These are phyloP conservation scores for Fusarium sp. DNA, from an alignment of 2,329 filamentous ascomycete species.

Conservation along the genomic window DNA sequence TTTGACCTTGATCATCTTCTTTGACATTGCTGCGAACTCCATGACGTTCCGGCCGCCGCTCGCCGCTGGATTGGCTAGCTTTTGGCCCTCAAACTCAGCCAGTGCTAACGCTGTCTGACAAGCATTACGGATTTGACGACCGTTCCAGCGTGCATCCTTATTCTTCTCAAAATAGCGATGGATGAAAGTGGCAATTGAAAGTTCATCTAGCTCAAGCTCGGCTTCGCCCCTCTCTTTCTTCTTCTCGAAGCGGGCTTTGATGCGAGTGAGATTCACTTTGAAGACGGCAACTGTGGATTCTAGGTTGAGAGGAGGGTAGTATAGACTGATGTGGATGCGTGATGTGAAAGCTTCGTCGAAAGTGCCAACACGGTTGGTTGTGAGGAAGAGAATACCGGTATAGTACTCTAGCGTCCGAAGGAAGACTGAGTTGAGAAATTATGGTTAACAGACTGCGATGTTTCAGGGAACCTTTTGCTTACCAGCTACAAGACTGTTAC, in stretches of 20 bases:
- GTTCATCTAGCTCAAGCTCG: not conserved
- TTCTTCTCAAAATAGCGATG: not conserved
- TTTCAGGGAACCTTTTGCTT: rapidly evolving
- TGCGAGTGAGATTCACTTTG: not conserved
- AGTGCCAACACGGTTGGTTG: not conserved
- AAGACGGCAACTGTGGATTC: not conserved
- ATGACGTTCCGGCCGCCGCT: not conserved
- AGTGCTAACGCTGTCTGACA: rapidly evolving
- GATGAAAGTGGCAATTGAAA: not conserved
- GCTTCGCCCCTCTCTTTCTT: not conserved
- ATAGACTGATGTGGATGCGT: not conserved
- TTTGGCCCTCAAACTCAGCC: not conserved
- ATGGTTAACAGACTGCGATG: not conserved
- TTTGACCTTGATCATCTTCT: not conserved
- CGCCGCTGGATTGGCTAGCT: rapidly evolving
- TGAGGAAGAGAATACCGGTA: not conserved
- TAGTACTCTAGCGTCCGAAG: constrained; percentile 1
- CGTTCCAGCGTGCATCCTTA: not conserved
- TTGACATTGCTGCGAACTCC: not conserved
- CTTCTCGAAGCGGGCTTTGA: not conserved
- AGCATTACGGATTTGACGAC: not conserved
- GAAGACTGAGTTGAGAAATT: not conserved
- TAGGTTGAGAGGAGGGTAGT: not conserved
- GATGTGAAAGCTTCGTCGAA: not conserved
- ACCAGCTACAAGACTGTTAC: constrained; percentile 24